Percentiles rank a stretch among this genome's conserved stretches.
Conservation (phyloP, 768 basidiomycete genomes). For the Phaeotremella skinneri region DNA sequence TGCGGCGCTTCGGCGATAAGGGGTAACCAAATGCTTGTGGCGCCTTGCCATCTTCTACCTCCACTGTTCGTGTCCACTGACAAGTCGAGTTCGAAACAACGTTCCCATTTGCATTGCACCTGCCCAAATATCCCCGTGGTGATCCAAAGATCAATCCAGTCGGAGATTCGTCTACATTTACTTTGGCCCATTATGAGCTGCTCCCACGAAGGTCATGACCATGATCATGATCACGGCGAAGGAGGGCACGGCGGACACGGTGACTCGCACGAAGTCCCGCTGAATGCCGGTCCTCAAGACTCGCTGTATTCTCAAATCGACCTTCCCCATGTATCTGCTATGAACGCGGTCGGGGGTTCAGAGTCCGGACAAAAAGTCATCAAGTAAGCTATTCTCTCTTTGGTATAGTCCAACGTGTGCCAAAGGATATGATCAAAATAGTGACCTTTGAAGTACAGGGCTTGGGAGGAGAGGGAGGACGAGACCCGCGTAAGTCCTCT, state of each 20-base stretch:
- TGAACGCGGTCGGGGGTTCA: constrained; percentile 62
- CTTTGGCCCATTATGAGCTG: constrained; percentile 16
- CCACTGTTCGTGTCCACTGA: constrained; percentile 23
- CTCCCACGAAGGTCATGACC: constrained; percentile 30
- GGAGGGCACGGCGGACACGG: constrained; percentile 59
- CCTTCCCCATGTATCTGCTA: constrained; percentile 70
- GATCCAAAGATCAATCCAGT: not conserved
- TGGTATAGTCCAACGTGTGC: not conserved
- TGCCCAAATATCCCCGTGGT: not conserved
- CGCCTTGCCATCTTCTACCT: constrained; percentile 4
- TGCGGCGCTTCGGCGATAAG: too few relatives aligned
- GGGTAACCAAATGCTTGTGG: not conserved
- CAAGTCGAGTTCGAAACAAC: too few relatives aligned
- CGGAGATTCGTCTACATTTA: too few relatives aligned
- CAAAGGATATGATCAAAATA: not conserved
- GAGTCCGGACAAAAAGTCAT: constrained; percentile 60
- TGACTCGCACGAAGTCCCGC: constrained; percentile 48
- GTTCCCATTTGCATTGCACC: not conserved
- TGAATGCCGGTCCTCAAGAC: constrained; percentile 51
- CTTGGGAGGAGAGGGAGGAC: constrained; percentile 71
- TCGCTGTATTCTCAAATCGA: constrained; percentile 70
- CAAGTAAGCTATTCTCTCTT: constrained; percentile 55
- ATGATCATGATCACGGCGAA: constrained; percentile 29
- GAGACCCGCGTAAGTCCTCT: constrained; percentile 62
- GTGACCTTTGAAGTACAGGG: not conserved